Evolutionary conservation across 225 moss, liverwort and hornwort species (phyloP), one percentile per base, ranked within the genome.

Genomic region (Pseudoscleropodium purum): DNA sequence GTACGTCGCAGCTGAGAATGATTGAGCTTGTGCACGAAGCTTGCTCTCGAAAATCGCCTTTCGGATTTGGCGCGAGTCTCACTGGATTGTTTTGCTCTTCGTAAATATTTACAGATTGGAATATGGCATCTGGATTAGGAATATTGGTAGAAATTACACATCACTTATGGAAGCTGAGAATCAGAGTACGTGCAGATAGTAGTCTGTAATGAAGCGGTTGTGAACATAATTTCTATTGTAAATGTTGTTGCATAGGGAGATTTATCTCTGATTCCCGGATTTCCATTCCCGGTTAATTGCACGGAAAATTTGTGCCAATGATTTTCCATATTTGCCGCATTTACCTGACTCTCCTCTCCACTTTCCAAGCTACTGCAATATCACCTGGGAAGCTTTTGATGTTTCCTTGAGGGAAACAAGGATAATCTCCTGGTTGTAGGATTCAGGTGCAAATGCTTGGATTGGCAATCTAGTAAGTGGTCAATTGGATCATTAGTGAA

Each of bases 1-100:
- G 23, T 64, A 34, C 54, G 21, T 86, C 41, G 29, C 14, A 36
- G 75, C 43, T 31, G 61, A 41, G 70, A 36, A 12, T 25, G 47
- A 47, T 47, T 47, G 76, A 39, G 83, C 88, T 78, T 92, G 60
- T 79, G 37, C 74, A 13, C 2, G 90, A 92, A 92, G 90, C 86
- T 86, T 59, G 65, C 24, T 74, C 51, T 51, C 10, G 19, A 16
- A 20, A 33, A 30, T 77, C 47, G 15, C 15, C 69, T 63, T 49
- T 39, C 7, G 81, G 11, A 68, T 86, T 54, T 81, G 81, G 75
- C 86, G 82, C 63, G 47, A n/a, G 47, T 29, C 57, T 57, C 57
- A 57, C 20, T 57, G 57, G 57, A 33, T 60, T 25, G 8, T 7
- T 31, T n/a, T 10, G 37, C n/a, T 84, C 56, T 66, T 45, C 29